Evolutionary conservation across 805 yeast genomes (phyloP), one percentile per base, ranked within the genome.

Genomic region (Candida qinlingensis): DNA sequence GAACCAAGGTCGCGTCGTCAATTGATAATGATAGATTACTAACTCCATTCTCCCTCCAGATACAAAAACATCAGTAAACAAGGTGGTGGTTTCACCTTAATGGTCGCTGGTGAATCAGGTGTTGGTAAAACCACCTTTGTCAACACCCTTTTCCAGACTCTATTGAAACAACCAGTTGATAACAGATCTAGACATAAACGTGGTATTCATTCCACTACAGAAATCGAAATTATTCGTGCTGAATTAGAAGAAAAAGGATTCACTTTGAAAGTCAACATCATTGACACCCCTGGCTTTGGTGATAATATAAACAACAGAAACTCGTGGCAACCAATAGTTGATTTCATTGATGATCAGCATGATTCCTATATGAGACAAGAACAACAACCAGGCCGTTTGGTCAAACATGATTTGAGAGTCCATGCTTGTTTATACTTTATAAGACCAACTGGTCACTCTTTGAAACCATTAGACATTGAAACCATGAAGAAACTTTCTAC

Each of bases 241-340:
- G 76, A 79, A 49, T 75, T 87, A 56, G 94, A 84, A 64, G 97
- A 91, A 64, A 83, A 87, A 67, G 87, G 85, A 63, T 87, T 91
- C 68, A 76, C 75, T 55, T 76, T 87, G 57, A 77, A 85, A 53
- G 77, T 91, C 54, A 89, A 89, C 57, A 76, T 91, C 49, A 81
- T 91, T 59, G 97, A 90, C 67, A 88, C 97, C 2, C 96, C 96
- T 7, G 97, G 97, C 1, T 88, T 89, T 65, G 97, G 97, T 52
- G 95, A 88, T 64, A 86, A 85, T 65, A 85, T 89, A 55, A 85
- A 90, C 71, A 91, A 90, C 69, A 77, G 76, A 60, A 84, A 85
- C 64, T 76, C 94, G 41, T 89, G 96, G 95, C 84, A 83, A 51
- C 89, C 96, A 37, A 78, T 89, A 57, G 74, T 86, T 52, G 96